A percentile compares a stretch with the other conserved stretches of the same genome.
Evolutionary conservation across 2,329 filamentous ascomycete genomes (phyloP).

Genomic region (Aphanocladium album): DNA sequence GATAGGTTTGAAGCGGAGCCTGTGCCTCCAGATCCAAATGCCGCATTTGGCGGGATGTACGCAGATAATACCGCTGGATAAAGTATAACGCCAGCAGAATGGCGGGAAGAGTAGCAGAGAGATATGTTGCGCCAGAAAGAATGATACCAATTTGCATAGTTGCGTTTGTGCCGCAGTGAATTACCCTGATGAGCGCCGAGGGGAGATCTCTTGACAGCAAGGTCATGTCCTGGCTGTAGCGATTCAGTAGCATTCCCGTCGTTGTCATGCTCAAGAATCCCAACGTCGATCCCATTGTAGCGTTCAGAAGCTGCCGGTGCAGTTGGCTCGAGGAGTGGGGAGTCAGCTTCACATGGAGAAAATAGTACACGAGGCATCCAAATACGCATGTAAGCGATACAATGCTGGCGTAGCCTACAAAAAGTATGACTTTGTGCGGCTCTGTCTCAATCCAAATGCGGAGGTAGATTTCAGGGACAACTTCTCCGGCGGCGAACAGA

Average conservation of each 20-base stretch:
- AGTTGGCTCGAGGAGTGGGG: neutral
- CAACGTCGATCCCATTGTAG: neutral
- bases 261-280: neutral
- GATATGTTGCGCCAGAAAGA: neutral
- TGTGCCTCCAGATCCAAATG: neutral
- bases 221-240: slow-evolving; percentile 3
- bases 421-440: neutral
- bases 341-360: neutral
- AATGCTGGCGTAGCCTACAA: neutral
- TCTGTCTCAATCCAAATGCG: neutral
- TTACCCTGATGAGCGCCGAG: neutral
- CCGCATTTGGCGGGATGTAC: neutral
- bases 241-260: neutral
- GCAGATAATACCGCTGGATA: neutral
- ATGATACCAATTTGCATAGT: neutral
- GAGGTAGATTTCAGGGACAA: neutral
- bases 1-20: neutral
- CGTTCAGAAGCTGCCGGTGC: neutral
- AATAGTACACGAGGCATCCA: neutral
- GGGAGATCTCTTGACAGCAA: neutral
- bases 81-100: neutral
- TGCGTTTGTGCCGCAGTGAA: neutral
- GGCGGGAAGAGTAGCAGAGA: neutral
- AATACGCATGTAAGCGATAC: neutral
- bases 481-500: neutral